Base-by-base conservation (phyloP, 441 rosid species). In the Jatropha multifida region DNA sequence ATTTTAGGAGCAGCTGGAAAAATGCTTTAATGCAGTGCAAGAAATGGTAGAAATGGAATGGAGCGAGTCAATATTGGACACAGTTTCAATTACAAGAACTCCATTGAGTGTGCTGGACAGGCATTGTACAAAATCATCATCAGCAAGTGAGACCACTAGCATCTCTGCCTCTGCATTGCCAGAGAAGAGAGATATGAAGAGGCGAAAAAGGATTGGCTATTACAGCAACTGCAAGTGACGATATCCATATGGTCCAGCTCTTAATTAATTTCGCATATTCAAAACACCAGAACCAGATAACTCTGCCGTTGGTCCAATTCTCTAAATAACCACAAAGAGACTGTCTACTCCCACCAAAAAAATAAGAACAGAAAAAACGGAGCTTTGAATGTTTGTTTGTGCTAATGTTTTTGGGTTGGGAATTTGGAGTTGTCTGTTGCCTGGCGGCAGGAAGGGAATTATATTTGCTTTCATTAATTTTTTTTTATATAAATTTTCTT, bases 101-200 rank as follows among this genome's bases (percentile, higher is more conserved):
- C 86, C 92, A 54, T 60, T 72, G 23, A 82, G 84, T 46, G 86
- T 88, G 61, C 79, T 86, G 68, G 89, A 83, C 61, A 79, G 82
- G 52, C 73, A 77, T 17, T 80, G 81, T 67, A 75, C 65, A 37
- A 77, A 62, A 80, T 74, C 88, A 44, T 44, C 48, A 44, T 74
- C 88, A 15, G 87, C 75, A 70, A 78, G 81, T 60, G 78, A 80
- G 78, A 68, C 60, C 42, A 67, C 65, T 42, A 72, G 38, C 37
- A 69, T 73, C 20, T 48, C 59, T 69, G 48, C 15, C 42, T 61
- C 73, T 77, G 59, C 55, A 32, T 66, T 59, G 15, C 48, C 73
- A 8, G 56, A 40, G 38, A 58, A 27, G 49, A 61, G 64, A 26
- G 73, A 58, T 46, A 73, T 67, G 15, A 77, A 67, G 55, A 48